Conservation (phyloP, 2,329 filamentous ascomycete genomes). For the Macrophomina phaseolina region DNA sequence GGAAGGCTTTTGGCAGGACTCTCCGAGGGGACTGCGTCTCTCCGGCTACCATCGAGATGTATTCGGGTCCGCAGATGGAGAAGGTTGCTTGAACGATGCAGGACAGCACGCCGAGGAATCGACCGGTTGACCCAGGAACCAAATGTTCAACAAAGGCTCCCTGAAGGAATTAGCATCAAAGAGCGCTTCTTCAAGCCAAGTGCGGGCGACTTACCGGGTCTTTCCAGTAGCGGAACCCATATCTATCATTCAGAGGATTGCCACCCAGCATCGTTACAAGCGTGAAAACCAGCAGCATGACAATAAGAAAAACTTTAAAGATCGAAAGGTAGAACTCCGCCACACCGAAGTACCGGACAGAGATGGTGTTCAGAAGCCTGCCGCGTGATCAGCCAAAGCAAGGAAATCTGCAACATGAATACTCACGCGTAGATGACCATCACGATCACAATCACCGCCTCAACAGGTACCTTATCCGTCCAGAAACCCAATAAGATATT, state of each 20-base stretch:
- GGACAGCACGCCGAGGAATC: conserved; percentile 38
- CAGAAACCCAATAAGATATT: conserved; percentile 49
- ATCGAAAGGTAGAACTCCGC: conserved; percentile 53
- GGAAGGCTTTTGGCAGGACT: conserved; percentile 59
- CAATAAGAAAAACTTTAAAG: conserved; percentile 54
- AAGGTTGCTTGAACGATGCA: conserved; percentile 46
- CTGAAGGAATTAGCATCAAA: not conserved
- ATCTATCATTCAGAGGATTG: conserved; percentile 49
- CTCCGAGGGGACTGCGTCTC: conserved; percentile 54
- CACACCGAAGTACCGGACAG: conserved; percentile 60
- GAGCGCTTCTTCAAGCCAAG: not conserved
- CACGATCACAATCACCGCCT: conserved; percentile 17
- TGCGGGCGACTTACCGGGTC: conserved; percentile 32
- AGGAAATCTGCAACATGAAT: not conserved
- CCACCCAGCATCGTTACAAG: conserved; percentile 54
- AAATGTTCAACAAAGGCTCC: conserved; percentile 41
- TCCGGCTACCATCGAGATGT: conserved; percentile 55
- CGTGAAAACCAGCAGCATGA: conserved; percentile 54
- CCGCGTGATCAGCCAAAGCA: not conserved
- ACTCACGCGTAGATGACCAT: conserved; percentile 17
- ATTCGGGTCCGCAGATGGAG: conserved; percentile 55
- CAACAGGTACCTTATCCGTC: conserved; percentile 38
- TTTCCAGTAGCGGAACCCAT: conserved; percentile 54
- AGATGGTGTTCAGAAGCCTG: conserved; percentile 49
- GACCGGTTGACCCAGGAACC: conserved; percentile 35